Evolutionary conservation across 495 filamentous ascomycete genomes (phyloP), one percentile per base, ranked within the genome.

Genomic region (Evernia prunastri): DNA sequence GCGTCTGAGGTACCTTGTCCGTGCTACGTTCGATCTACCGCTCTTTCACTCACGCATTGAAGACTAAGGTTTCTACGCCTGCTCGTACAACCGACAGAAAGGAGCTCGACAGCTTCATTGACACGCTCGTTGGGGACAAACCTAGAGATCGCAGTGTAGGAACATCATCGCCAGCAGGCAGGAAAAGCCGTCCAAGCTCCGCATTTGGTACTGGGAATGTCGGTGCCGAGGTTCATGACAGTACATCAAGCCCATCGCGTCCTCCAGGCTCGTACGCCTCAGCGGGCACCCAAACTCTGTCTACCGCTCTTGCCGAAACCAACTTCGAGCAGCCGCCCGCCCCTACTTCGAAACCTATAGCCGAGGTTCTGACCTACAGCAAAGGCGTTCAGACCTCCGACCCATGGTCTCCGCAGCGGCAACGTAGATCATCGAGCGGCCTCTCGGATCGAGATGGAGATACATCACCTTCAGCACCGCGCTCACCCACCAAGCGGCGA

Each of bases 351-450:
- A 87, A 88, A 63, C 84, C 86, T 18, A 84, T 86, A 60, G 86
- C 86, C 45, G 92, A 97, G 74, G 77, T 92, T 27, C 86, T 92
- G 70, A 92, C 89, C 37, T 97, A 97, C 81, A 97, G 89, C 80
- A 99, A 96, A 78, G 91, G 83, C 18, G 91, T 97, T 33, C 95
- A 97, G 72, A 96, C 94, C 23, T 82, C 81, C 47, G 80, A 80
- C 47, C 74, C 67, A 67, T 79, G 75, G 75, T 63, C 69, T 35
- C 72, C 74, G 13, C 73, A 69, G 47, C 66, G 63, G 58, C 63
- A 62, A 58, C 62, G 68, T 18, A 64, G 76, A n/a, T 70, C 73
- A 2, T 69, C 81, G 7, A 84, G 85, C 64, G 81, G 80, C 59
- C 85, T 85, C 76, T 77, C 80, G 20, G 82, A 83, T n/a, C 86